A percentile compares a stretch with the other conserved stretches of the same genome.
Evolutionary conservation across 2,329 filamentous ascomycete species (phyloP).

Genomic region (Talaromyces sp.): DNA sequence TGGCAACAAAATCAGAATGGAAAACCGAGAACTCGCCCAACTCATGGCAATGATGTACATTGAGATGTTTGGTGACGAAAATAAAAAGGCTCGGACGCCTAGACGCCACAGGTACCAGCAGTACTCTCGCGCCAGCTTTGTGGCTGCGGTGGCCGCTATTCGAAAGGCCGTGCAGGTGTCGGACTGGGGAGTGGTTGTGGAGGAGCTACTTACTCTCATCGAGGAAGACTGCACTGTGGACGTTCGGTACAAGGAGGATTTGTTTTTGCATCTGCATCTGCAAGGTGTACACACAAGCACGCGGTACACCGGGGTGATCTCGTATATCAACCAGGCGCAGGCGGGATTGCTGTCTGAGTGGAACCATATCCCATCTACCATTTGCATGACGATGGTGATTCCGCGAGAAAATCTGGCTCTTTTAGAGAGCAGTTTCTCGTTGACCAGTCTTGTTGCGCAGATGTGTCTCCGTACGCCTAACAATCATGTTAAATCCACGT

Average conservation of each 20-base stretch:
- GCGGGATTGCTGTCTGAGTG: not conserved
- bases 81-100: not conserved
- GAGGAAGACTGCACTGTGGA: not conserved
- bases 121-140: constrained; percentile 22
- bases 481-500: not conserved
- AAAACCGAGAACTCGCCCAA: not conserved
- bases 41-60: not conserved
- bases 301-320: not conserved
- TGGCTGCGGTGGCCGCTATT: constrained; percentile 18
- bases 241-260: not conserved
- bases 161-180: constrained; percentile 14
- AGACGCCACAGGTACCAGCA: constrained; percentile 8
- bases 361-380: not conserved
- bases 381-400: not conserved
- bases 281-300: not conserved
- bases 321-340: not conserved
- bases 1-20: not conserved
- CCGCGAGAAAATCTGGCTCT: not conserved
- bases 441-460: not conserved
- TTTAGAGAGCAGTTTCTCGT: not conserved
- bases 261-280: not conserved
- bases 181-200: constrained; percentile 6
- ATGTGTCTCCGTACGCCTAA: not conserved
- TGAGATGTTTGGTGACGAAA: not conserved
- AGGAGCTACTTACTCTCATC: not conserved